phyloP scores from a whole-genome alignment of 768 basidiomycete genomes.

The Xerocomellus dryophilus region DNA sequence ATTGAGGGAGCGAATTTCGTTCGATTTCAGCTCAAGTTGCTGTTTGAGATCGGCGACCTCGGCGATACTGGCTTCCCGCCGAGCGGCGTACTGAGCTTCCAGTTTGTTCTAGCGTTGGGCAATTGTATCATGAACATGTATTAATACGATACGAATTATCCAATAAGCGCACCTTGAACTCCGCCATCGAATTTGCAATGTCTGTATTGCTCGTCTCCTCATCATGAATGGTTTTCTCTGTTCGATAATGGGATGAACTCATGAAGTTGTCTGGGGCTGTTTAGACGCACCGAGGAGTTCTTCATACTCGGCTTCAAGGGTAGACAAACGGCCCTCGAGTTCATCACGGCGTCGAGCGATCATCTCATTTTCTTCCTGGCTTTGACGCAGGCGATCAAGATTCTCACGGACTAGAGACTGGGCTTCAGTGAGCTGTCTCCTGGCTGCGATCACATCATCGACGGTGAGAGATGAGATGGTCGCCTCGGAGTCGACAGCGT shows the following conservation, averaged over 20 bases:
- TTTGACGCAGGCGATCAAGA: conserved; percentile 82
- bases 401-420: conserved; percentile 85
- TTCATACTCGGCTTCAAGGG: conserved; percentile 92
- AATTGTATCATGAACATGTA: neutral
- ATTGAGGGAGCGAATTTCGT: conserved; percentile 81
- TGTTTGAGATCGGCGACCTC: conserved; percentile 87
- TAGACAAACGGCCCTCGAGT: conserved; percentile 74
- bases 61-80: conserved; percentile 82
- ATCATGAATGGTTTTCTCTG: conserved; percentile 90
- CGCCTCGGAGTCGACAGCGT: conserved; percentile 66
- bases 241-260: conserved; percentile 11
- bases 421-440: conserved; percentile 85
- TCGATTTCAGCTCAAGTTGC: conserved; percentile 79
- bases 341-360: conserved; percentile 79
- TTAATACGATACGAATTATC: neutral
- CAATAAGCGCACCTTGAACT: conserved; percentile 68
- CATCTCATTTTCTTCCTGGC: conserved; percentile 91
- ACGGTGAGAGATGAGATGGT: conserved; percentile 56
- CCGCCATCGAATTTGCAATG: conserved; percentile 78
- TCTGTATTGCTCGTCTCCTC: conserved; percentile 85
- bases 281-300: conserved; percentile 79
- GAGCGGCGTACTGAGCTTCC: conserved; percentile 89
- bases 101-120: conserved; percentile 68
- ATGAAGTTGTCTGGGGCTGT: neutral
- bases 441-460: conserved; percentile 78